Evolutionary conservation across 306 rosid genomes (phyloP), one percentile per base, ranked within the genome.

Genomic region (Pachyrhizus erosus): DNA sequence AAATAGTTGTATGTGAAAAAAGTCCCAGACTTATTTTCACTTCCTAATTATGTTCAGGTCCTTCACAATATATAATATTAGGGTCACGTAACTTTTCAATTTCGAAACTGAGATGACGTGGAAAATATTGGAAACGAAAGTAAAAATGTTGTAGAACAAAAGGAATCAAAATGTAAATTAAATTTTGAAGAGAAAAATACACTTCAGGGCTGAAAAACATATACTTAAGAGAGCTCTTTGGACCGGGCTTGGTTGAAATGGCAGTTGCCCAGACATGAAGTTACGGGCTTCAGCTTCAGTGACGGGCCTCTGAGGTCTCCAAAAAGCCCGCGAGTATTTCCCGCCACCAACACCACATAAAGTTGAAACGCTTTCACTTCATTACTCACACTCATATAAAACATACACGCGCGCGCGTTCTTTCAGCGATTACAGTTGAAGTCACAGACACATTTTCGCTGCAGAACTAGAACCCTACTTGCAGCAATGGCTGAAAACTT

Each of bases 401-500:
- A 52, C 26, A 58, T 2, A 1, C 23, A 9, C 26, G 5, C 10
- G 1, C 68, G n/a, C 39, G n/a, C 4, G 0, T 7, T 31, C 52
- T 11, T 48, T 34, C 8, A n/a, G 27, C 2, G 26, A 9, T 20
- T 1, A 3, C 61, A 75, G 24, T 6, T 5, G 18, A 9, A 21
- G 4, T 71, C 74, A 37, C 79, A 40, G 13, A 80, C 48, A 2
- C 31, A 0, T 18, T 33, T 42, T 79, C 15, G 5, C 55, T 5
- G 15, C 37, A 14, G 4, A 27, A 58, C 39, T 12, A 9, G n/a
- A 85, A 80, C 88, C 89, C 93, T 82, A 83, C 76, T 48, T 21
- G 17, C 75, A 12, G 69, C 88, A 40, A 96, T 96, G 99, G 92
- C 26, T 67, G 89, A 87, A 66, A 87, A 77, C 79, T 80, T 90